Evolutionary conservation across 2,329 filamentous ascomycete species (phyloP).

Genomic region (Aspergillus floridensis): DNA sequence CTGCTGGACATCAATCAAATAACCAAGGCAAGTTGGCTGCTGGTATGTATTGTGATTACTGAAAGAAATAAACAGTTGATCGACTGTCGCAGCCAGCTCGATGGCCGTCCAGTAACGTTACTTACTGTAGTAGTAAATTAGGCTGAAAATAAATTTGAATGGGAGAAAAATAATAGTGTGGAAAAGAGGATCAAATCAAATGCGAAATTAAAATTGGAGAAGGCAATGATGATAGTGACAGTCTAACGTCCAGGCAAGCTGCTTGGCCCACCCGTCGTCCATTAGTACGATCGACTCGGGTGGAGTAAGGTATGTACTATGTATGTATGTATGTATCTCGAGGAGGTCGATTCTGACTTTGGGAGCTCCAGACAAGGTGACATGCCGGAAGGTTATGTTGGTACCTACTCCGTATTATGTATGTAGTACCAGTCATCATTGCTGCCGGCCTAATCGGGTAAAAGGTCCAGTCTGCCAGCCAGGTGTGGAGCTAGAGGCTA

Average conservation of each 20-base stretch:
- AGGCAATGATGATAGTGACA: background rate
- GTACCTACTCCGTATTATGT: background rate
- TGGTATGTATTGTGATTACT: slow-evolving; percentile 4
- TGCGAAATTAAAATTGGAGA: background rate
- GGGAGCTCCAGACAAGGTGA: background rate
- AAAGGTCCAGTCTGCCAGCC: background rate
- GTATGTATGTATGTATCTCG: too few relatives aligned
- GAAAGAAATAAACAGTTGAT: background rate
- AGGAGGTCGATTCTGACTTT: background rate
- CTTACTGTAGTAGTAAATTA: background rate
- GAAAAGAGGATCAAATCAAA: background rate
- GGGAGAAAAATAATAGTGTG: background rate
- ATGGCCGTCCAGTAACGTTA: background rate
- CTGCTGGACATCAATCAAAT: background rate
- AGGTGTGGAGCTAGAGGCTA: background rate
- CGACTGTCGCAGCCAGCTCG: background rate
- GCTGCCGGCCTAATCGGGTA: background rate
- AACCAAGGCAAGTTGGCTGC: background rate
- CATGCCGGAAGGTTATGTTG: background rate
- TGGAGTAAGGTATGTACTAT: background rate
- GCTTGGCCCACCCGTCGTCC: slow-evolving; percentile 1
- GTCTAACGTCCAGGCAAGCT: background rate
- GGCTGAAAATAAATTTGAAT: background rate
- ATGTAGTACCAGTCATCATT: background rate
- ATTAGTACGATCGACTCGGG: slow-evolving; percentile 4